Evolutionary conservation across 2,329 filamentous ascomycete species (phyloP).

Genomic region (Fusarium tupiense): DNA sequence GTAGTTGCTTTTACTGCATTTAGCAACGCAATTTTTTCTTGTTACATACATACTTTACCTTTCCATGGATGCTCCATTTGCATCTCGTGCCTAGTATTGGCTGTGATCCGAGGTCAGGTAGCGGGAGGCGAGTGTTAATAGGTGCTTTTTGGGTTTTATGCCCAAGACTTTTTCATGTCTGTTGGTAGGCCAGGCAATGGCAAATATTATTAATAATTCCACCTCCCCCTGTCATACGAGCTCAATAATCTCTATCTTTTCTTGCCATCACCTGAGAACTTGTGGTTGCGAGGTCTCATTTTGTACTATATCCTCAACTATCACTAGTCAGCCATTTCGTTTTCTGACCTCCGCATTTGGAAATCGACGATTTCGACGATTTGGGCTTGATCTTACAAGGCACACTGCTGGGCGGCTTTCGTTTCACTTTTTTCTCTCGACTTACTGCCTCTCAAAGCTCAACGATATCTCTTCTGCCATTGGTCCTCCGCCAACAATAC

Average conservation of each 20-base stretch:
- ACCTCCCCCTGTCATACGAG: conserved; percentile 1
- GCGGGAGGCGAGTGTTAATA: background rate
- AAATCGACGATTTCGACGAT: background rate
- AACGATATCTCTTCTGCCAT: background rate
- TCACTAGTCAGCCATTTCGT: background rate
- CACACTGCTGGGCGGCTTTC: background rate
- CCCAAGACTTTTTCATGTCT: background rate
- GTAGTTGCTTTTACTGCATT: conserved; percentile 2
- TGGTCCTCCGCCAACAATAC: background rate
- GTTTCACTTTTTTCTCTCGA: background rate
- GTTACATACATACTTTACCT: background rate
- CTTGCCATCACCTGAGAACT: background rate
- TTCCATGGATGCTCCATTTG: background rate
- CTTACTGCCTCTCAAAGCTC: conserved; percentile 1
- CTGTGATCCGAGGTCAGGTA: background rate
- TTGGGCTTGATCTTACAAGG: background rate
- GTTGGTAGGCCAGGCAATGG: background rate
- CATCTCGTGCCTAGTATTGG: conserved; percentile 8
- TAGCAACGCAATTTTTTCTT: background rate
- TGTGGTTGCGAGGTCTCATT: background rate
- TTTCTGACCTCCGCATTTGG: conserved; percentile 1
- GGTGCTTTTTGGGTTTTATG: background rate
- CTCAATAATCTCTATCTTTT: background rate
- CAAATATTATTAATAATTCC: conserved; percentile 14
- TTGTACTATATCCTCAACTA: background rate